Conservation (phyloP, 768 basidiomycete species). For the Baorangia bicolor region DNA sequence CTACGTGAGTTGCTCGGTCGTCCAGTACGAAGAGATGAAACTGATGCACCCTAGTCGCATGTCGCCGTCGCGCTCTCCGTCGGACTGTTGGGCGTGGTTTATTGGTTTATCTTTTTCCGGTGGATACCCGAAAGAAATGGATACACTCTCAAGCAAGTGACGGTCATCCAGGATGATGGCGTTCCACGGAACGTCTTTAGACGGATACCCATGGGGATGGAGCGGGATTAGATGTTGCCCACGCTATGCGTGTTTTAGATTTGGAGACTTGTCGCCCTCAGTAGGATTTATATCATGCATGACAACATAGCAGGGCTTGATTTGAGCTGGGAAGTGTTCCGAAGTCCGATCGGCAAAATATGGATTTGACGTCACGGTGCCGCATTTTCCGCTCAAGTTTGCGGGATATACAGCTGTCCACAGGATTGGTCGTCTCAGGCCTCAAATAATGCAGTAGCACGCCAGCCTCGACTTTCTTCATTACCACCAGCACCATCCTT, state of each 20-base stretch:
- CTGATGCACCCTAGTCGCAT: conserved; percentile 42
- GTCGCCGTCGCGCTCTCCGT: conserved; percentile 46
- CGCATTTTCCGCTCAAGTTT: conserved; percentile 21
- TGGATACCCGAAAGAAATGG: conserved; percentile 49
- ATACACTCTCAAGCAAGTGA: conserved; percentile 49
- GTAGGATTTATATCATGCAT: background rate
- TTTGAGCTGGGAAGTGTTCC: background rate
- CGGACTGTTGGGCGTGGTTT: conserved; percentile 48
- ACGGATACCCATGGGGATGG: conserved; percentile 30
- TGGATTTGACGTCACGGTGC: too few species aligned
- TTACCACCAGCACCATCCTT: background rate
- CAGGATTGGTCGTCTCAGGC: conserved; percentile 24
- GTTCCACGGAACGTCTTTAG: conserved; percentile 53
- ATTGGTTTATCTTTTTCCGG: conserved; percentile 55
- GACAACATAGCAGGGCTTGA: background rate
- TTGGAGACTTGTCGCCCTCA: background rate
- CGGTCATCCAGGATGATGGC: conserved; percentile 54
- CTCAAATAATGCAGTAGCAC: conserved; percentile 28
- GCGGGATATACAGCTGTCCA: conserved; percentile 13
- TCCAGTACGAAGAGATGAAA: background rate
- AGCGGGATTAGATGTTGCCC: background rate
- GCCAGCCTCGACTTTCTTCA: background rate
- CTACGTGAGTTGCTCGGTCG: conserved; percentile 47
- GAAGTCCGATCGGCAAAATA: conserved; percentile 8
- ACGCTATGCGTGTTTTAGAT: background rate